These are phyloP conservation scores for Brassica juncea DNA, from an alignment of 345 rosid species.

Conservation along the genomic window DNA sequence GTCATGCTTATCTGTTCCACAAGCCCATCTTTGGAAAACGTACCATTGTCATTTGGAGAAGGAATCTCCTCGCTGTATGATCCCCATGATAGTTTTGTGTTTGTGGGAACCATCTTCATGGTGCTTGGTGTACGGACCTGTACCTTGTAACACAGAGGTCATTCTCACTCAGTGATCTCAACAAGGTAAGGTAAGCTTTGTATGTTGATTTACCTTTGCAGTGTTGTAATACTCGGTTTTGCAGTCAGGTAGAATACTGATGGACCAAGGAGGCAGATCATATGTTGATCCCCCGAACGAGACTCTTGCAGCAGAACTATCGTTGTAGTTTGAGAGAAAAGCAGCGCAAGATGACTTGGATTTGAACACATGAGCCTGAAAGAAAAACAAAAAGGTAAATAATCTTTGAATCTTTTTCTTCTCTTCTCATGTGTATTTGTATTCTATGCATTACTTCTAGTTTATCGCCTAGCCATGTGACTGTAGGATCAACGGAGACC, in stretches of 20 bases:
- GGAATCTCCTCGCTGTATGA: conserved; percentile 67
- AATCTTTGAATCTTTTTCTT: not conserved
- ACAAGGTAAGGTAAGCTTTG: conserved; percentile 2
- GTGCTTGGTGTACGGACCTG: conserved; percentile 67
- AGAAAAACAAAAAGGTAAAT: not conserved
- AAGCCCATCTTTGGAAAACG: conserved; percentile 58
- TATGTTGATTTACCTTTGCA: conserved; percentile 52
- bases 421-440: not conserved
- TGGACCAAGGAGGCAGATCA: conserved; percentile 83
- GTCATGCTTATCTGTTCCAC: conserved; percentile 77
- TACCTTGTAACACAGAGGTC: conserved; percentile 49
- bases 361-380: conserved; percentile 72
- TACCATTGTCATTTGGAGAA: conserved; percentile 49
- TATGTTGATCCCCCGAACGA: conserved; percentile 55
- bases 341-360: conserved; percentile 67
- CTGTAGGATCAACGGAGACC: conserved; percentile 52
- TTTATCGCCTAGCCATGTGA: conserved; percentile 60
- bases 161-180: conserved; percentile 36
- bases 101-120: conserved; percentile 63
- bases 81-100: conserved; percentile 63
- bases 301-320: conserved; percentile 50
- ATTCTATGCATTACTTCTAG: conserved; percentile 52
- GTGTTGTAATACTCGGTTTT: conserved; percentile 69
- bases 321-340: conserved; percentile 69
- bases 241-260: conserved; percentile 89